Evolutionary conservation across 2,329 filamentous ascomycete species (phyloP), one percentile per base, ranked within the genome.

Genomic region (Hypocreales sp.): DNA sequence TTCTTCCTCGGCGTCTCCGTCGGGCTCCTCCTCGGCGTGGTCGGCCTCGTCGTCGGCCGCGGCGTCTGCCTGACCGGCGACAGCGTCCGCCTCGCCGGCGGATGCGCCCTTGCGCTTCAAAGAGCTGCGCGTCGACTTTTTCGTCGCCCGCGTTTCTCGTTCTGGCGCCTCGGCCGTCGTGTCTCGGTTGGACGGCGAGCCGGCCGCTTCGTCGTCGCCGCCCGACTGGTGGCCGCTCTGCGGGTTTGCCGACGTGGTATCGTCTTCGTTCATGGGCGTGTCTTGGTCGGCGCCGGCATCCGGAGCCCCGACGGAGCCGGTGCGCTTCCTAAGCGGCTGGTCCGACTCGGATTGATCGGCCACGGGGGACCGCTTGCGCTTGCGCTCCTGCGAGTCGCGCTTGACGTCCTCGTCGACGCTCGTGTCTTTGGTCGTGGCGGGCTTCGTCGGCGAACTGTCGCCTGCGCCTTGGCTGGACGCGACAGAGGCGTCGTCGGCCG

Each of bases 1-100:
- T 35, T 75, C 71, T 34, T 72, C 70, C 35, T 72, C 66, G 30
- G 60, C 55, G 39, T 73, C 69, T 38, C 57, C 55, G 30, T 72
- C 66, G 25, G 47, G 55, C 20, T 72, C 66, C 16, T 65, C 74
- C 25, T 62, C 67, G 16, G 58, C 59, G 15, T 49, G 48, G 15
- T 47, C 7, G 7, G 18, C 18, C 18, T 20, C 49, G n/a, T 48
- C 46, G 30, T 44, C 43, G 20, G 34, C 36, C 11, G 51, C 50
- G 12, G 39, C 46, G 27, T 47, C 50, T 20, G 40, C 39, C 17
- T 50, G 49, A 22, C 45, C 44, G 11, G 41, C 39, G 8, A 35
- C 37, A 12, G 41, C 40, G 9, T n/a, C n/a, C n/a, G n/a, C n/a
- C n/a, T n/a, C n/a, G n/a, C 39, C 38, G 11, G 35, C 32, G 11